Percentiles rank a stretch among this genome's conserved stretches.
Evolutionary conservation across 1,284 basidiomycete genomes (phyloP).

Genomic region (Puccinia hordei): DNA sequence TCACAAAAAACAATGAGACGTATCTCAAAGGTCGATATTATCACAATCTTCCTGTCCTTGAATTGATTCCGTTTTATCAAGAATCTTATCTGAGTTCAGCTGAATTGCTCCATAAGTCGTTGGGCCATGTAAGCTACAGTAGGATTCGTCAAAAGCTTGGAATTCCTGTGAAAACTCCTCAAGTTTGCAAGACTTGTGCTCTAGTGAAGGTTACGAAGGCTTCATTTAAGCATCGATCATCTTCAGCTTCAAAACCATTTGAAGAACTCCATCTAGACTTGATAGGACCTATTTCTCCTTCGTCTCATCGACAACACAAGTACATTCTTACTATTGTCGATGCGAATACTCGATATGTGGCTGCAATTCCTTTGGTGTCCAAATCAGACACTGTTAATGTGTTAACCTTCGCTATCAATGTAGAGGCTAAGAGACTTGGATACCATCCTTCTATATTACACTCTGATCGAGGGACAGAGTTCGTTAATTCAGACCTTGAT

Average conservation of each 20-base stretch:
- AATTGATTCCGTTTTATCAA: not conserved
- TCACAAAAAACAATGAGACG: too few relatives aligned
- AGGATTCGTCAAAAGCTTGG: not conserved
- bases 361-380: too few relatives aligned
- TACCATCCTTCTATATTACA: too few relatives aligned
- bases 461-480: slow-evolving; percentile 5
- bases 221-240: too few relatives aligned
- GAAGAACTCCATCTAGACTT: too few relatives aligned
- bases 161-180: not conserved
- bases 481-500: not conserved
- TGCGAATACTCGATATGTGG: too few relatives aligned
- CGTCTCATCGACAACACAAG: too few relatives aligned
- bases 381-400: not conserved
- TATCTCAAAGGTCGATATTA: not conserved
- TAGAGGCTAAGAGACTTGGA: too few relatives aligned
- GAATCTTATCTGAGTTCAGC: not conserved
- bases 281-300: too few relatives aligned
- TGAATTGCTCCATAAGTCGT: not conserved
- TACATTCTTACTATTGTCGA: too few relatives aligned
- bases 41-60: not conserved
- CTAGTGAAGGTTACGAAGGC: not conserved
- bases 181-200: not conserved
- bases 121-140: too few relatives aligned
- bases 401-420: not conserved
- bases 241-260: too few relatives aligned